Evolutionary conservation across 306 rosid species (phyloP), one percentile per base, ranked within the genome.

Genomic region (Lathyrus tuberosus): DNA sequence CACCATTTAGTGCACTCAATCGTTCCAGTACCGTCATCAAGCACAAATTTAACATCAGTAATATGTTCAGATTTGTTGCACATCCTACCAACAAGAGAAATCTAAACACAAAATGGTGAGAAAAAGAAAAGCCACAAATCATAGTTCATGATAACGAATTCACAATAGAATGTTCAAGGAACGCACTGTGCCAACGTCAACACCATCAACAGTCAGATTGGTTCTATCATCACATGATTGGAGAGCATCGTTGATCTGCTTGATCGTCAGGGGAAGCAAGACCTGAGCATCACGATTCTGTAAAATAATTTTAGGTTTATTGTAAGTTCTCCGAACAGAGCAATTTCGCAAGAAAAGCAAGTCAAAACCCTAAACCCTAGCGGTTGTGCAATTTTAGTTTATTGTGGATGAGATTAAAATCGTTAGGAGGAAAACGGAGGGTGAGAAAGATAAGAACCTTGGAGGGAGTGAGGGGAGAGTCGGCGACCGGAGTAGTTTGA

Each of bases 11-110:
- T 88, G 71, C 97, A 94, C 73, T 90, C 95, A 69, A 94, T 77
- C 75, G 77, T 74, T 65, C 97, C 96, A 4, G 97, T 94, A 47
- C 97, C 96, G 77, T 94, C 97, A 8, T 94, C 97, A 54, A 94
- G 88, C 12, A 73, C 75, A 54, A 94, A 88, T 58, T 90, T 78
- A 75, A 87, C 72, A 81, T 88, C 96, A 43, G 96, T 84, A 71
- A 87, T 31, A 65, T 86, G 83, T 33, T 79, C 92, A 51, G 62
- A 77, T 74, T 84, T 84, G 65, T 83, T 90, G 58, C 84, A 77
- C 8, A 94, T 79, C 73, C 80, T 83, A 53, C 99, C 97, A 2
- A 94, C 84, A 52, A 94, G 90, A 68, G 86, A 88, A 71, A 94
- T 87, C 96, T 88, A 82, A 76, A 62, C 60, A 44, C 59, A 64